Evolutionary conservation across 1,284 basidiomycete genomes (phyloP), one percentile per base, ranked within the genome.

Genomic region (Trametes versicolor): DNA sequence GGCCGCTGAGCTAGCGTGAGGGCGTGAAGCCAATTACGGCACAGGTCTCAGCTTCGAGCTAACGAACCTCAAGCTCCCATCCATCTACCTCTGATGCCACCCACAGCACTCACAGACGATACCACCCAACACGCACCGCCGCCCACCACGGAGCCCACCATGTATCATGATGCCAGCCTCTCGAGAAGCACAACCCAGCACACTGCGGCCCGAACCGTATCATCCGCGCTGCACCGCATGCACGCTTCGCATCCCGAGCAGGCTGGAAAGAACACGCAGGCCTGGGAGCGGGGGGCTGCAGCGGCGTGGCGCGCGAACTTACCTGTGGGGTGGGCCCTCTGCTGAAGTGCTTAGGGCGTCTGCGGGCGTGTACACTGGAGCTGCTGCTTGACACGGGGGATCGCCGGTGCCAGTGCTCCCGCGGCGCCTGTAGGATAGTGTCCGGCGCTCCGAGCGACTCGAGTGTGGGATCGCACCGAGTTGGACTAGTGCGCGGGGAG

Each of bases 331-430:
- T 32, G 66, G 58, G 58, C 32, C 63, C 66, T 68, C 66, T 65
- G 63, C 54, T 53, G 25, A 51, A 65, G 63, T 68, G 66, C 66
- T 45, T 58, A 53, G 53, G 45, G 63, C 60, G 66, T 57, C 29
- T 59, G 51, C 29, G 25, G 2, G 19, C 25, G 39, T 29, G 23
- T n/a, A 27, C 23, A 7, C 4, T 2, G n/a, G 34, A 37, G 19
- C 29, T 4, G 7, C 29, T 15, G 50, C 29, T 32, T 32, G 29
- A 32, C 29, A 32, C 29, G 50, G 29, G 29, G 8, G 34, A 41
- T 29, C 23, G 21, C 23, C 50, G 32, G 32, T 21, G 21, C 23
- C 50, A 19, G 32, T 21, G 29, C 39, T 39, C 9, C 52, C 32
- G 29, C 23, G n/a, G 13, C 48, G 25, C 27, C 12, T n/a, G 21